Percentiles rank a stretch among this genome's conserved stretches.
These are phyloP conservation scores for Plasmodium sp. DNA, from an alignment of 169 alveolate species.

Conservation along the genomic window DNA sequence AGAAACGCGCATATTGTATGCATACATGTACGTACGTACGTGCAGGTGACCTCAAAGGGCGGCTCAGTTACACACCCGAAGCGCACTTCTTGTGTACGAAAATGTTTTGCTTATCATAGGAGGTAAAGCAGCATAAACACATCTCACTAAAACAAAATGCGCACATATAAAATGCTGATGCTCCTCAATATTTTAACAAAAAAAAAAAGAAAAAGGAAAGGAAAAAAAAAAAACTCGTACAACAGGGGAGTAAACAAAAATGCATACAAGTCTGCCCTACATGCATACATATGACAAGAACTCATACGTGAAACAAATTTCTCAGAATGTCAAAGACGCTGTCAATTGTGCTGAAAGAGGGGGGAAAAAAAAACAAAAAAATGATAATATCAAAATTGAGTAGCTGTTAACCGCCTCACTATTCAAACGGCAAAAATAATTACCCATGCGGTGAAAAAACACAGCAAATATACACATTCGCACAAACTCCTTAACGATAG, in stretches of 20 bases:
- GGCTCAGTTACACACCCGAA: neutral
- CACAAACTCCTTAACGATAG: neutral
- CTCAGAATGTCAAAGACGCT: conserved; percentile 50
- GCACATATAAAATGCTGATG: neutral
- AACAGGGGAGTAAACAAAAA: neutral
- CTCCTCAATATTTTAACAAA: conserved; percentile 35
- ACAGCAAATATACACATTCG: neutral
- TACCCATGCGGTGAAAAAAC: neutral
- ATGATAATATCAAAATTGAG: neutral
- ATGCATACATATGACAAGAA: neutral
- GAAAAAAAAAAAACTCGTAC: neutral
- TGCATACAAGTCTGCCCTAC: neutral
- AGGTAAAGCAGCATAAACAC: neutral
- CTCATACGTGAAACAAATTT: conserved; percentile 49
- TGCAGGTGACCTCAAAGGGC: neutral
- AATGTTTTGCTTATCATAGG: neutral
- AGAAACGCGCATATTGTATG: neutral
- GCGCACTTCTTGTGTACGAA: neutral
- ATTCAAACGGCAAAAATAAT: conserved; percentile 10
- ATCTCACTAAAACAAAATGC: conserved; percentile 41
- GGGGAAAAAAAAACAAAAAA: neutral
- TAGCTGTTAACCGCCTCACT: neutral
- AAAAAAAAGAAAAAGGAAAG: conserved; percentile 17
- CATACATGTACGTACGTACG: neutral
- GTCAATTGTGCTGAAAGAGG: conserved; percentile 46